Percentiles rank a stretch among this genome's conserved stretches.
Evolutionary conservation across 2,329 filamentous ascomycete species (phyloP).

Genomic region (Exophiala sp.): DNA sequence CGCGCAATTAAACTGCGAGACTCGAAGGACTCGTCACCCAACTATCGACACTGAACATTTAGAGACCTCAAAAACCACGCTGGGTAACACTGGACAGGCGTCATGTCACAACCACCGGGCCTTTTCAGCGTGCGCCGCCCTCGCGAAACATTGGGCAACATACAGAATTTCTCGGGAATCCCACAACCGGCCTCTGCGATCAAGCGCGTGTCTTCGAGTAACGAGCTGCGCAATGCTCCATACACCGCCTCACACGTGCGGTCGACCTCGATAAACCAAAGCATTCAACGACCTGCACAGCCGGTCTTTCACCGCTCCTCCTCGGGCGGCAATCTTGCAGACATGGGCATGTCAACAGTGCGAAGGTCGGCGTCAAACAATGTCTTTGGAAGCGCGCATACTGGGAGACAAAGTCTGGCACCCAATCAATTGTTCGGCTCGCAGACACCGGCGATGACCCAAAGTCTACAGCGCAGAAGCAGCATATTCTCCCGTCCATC

Average conservation of each 20-base stretch:
- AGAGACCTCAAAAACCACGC: neutral
- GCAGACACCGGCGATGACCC: conserved; percentile 47
- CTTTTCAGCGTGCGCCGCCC: conserved; percentile 88
- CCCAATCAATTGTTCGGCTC: conserved; percentile 50
- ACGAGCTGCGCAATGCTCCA: conserved; percentile 57
- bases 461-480: conserved; percentile 61
- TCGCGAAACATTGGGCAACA: conserved; percentile 83
- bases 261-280: conserved; percentile 81
- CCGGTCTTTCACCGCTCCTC: conserved; percentile 81
- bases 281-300: conserved; percentile 74
- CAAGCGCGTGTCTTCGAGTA: conserved; percentile 81
- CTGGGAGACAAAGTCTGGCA: conserved; percentile 67
- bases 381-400: conserved; percentile 51
- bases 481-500: conserved; percentile 77
- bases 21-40: neutral
- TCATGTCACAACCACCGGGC: conserved; percentile 80
- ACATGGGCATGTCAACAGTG: conserved; percentile 74
- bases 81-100: conserved; percentile 27
- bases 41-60: neutral
- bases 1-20: neutral
- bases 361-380: conserved; percentile 72
- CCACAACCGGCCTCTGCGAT: conserved; percentile 88
- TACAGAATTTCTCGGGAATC: conserved; percentile 76
- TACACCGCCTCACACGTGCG: conserved; percentile 69
- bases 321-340: conserved; percentile 71